A percentile compares a stretch with the other conserved stretches of the same genome.
phyloP scores from a whole-genome alignment of 768 basidiomycete species.

The Myochromella boudieri region DNA sequence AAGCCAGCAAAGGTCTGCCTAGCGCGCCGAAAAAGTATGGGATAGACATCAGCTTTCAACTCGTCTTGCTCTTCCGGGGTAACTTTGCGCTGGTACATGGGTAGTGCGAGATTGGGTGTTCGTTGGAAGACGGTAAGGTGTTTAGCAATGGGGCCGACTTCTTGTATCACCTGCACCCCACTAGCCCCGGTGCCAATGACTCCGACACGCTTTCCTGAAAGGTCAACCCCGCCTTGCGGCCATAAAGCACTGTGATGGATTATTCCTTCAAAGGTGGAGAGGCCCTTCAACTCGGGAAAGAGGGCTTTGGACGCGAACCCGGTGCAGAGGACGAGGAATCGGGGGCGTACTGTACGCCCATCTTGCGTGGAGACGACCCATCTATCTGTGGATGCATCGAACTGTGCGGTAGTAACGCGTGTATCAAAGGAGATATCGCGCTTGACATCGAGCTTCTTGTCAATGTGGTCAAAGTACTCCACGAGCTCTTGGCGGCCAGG shows the following conservation, averaged over 20 bases:
- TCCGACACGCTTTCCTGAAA: constrained; percentile 23
- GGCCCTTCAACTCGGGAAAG: constrained; percentile 19
- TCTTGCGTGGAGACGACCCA: constrained; percentile 22
- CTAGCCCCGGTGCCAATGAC: constrained; percentile 27
- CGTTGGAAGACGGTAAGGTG: constrained; percentile 29
- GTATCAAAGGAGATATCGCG: constrained; percentile 23
- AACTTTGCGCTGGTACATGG: constrained; percentile 20
- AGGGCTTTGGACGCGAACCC: constrained; percentile 24
- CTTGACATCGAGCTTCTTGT: constrained; percentile 23
- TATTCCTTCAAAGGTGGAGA: constrained; percentile 22
- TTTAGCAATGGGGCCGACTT: constrained; percentile 16
- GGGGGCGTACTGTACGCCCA: constrained; percentile 16
- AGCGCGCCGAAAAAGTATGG: constrained; percentile 18
- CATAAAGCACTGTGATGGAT: constrained; percentile 23
- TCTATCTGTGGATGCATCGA: constrained; percentile 16
- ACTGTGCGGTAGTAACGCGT: constrained; percentile 20
- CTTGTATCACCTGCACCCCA: constrained; percentile 27
- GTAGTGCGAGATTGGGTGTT: constrained; percentile 23
- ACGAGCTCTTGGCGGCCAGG: constrained; percentile 19
- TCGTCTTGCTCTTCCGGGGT: constrained; percentile 11
- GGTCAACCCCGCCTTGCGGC: constrained; percentile 21
- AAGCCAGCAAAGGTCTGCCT: constrained; percentile 21
- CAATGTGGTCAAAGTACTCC: constrained; percentile 23
- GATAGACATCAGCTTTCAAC: constrained; percentile 20
- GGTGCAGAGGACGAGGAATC: constrained; percentile 23